Conservation (phyloP, 192 early-diverging fungal genomes). For the Backusella sp. region DNA sequence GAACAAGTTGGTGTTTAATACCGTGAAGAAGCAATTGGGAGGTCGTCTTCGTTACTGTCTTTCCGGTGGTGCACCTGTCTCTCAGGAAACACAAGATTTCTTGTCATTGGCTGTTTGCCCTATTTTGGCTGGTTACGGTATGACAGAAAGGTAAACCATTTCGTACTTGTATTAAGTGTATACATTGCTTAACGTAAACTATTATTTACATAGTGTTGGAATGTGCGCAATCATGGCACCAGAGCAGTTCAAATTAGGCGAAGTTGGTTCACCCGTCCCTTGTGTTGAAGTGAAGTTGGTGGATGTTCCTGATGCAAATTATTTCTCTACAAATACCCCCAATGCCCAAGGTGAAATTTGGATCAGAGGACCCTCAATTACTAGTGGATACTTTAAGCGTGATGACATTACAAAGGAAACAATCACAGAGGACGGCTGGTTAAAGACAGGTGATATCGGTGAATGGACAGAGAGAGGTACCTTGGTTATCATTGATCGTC, state of each 20-base stretch:
- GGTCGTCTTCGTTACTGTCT: slow-evolving; percentile 62
- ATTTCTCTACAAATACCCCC: slow-evolving; percentile 44
- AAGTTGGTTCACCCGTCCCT: slow-evolving; percentile 72
- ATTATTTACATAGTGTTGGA: slow-evolving; percentile 12
- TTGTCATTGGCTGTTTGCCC: slow-evolving; percentile 61
- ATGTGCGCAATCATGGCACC: slow-evolving; percentile 67
- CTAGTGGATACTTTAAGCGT: slow-evolving; percentile 66
- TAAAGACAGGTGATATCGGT: slow-evolving; percentile 76
- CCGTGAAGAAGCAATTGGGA: slow-evolving; percentile 64
- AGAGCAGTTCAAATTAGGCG: slow-evolving; percentile 55
- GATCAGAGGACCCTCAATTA: slow-evolving; percentile 61
- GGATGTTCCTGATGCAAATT: slow-evolving; percentile 52
- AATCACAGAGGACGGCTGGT: slow-evolving; percentile 66
- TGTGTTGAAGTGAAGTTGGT: slow-evolving; percentile 64
- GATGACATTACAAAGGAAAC: slow-evolving; percentile 57
- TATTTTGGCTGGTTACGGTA: slow-evolving; percentile 69
- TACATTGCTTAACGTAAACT: slow-evolving; percentile 1
- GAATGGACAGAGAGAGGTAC: slow-evolving; percentile 69
- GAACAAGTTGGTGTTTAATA: slow-evolving; percentile 61
- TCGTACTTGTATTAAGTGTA: slow-evolving; percentile 24
- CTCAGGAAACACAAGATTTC: slow-evolving; percentile 69
- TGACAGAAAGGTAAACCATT: slow-evolving; percentile 51
- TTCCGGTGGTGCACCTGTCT: slow-evolving; percentile 73
- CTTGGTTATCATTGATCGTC: slow-evolving; percentile 73
- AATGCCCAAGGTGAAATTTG: slow-evolving; percentile 68